Base-by-base conservation (phyloP, 192 early-diverging fungal species). In the Backusella parvicylindrica region DNA sequence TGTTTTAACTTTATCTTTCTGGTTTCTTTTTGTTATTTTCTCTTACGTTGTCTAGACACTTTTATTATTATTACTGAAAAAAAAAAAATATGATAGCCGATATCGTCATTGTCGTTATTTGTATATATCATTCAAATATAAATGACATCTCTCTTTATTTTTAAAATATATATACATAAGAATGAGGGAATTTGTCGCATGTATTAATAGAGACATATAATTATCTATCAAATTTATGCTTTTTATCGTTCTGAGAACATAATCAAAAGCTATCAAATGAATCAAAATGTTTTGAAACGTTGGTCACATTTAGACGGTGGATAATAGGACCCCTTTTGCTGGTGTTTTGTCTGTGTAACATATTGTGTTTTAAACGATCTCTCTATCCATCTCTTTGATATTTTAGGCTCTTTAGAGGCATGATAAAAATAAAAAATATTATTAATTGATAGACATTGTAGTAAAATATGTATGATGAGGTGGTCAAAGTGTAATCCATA, bases 321-420 rank as follows among this genome's bases (percentile, higher is more conserved):
- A 60, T 60, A 60, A 60, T 60, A 60, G 23, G 53, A 60, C 53
- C 53, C 53, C 53, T 60, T 60, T 60, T 60, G 9, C 23, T 60
- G 53, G 2, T 60, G n/a, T 60, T 15, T 60, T 60, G 12, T 60
- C 21, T 28, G 53, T 60, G 53, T 60, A 60, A 60, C 53, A 13
- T 5, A 28, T 28, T 26, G 21, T 3, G 21, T 60, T 60, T 60
- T 60, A 26, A 60, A 28, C 53, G 53, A 60, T 60, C 11, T 30
- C 3, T 60, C 43, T n/a, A 8, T 41, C 12, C 13, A 6, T 35
- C 6, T n/a, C 43, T 6, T n/a, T 47, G 18, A n/a, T 47, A 16
- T 47, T 47, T 47, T 47, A 47, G 43, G 18, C 43, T 47, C 43
- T 47, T 47, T 47, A 47, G 43, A 47, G 18, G 16, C 18, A 16